Evolutionary conservation across 2,329 filamentous ascomycete species (phyloP).

Genomic region (Fusarium pseudonygamai): DNA sequence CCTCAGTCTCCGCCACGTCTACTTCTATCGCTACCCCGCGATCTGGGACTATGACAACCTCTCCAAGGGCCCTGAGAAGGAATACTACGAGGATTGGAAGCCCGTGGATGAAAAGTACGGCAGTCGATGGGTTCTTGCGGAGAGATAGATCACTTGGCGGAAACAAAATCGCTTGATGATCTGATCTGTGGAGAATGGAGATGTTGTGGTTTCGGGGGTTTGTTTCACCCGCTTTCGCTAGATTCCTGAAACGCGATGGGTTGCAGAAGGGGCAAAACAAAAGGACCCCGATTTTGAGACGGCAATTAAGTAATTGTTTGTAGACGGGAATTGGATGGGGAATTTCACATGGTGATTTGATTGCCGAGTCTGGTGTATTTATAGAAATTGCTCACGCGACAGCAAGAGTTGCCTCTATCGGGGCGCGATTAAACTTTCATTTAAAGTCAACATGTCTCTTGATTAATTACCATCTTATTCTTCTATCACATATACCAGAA

Average conservation of each 20-base stretch:
- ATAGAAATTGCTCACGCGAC: not conserved
- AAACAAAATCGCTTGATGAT: not conserved
- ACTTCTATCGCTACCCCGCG: not conserved
- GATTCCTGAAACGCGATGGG: not conserved
- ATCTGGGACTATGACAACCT: not conserved
- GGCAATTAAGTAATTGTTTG: not conserved
- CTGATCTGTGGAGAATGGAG: not conserved
- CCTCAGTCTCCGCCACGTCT: not conserved
- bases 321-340: not conserved
- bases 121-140: not conserved
- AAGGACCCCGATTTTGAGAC: not conserved
- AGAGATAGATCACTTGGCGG: not conserved
- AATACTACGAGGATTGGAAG: not conserved
- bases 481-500: rapidly evolving
- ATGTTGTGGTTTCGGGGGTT: not conserved
- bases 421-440: too few species aligned
- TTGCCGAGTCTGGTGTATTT: not conserved
- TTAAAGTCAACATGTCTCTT: rapidly evolving
- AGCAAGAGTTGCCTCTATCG: too few species aligned
- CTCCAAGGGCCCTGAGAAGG: not conserved
- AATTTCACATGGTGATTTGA: not conserved
- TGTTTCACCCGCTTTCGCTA: not conserved
- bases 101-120: not conserved
- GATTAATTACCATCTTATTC: not conserved
- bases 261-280: not conserved